phyloP scores from a whole-genome alignment of 2,329 filamentous ascomycete species.

The Immersiporthe knoxdaviesiana region DNA sequence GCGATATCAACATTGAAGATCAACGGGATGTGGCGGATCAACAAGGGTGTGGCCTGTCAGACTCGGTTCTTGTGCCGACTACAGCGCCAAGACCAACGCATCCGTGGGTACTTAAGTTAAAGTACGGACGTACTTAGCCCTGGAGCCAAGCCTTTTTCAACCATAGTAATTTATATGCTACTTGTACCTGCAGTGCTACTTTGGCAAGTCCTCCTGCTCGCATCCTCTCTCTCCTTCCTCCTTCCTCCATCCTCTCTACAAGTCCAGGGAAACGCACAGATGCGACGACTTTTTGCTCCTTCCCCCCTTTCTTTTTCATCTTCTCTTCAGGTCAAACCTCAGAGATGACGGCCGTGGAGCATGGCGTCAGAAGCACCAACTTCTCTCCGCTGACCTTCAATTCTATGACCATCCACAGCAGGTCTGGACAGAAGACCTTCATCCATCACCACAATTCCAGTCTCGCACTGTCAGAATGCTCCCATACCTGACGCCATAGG shows the following conservation, averaged over 20 bases:
- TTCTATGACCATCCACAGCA: too few species aligned
- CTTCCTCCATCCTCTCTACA: background rate
- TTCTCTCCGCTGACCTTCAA: background rate
- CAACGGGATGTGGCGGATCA: background rate
- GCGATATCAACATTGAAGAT: background rate
- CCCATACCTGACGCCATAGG: background rate
- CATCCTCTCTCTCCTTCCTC: background rate
- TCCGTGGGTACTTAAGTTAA: background rate
- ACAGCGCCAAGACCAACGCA: background rate
- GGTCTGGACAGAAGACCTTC: background rate
- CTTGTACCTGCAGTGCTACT: too few species aligned
- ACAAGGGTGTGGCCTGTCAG: conserved; percentile 1
- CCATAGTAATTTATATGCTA: background rate
- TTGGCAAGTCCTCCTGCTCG: too few species aligned
- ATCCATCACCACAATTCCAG: background rate
- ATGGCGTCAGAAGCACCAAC: background rate
- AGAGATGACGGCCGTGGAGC: background rate
- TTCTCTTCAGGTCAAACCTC: background rate
- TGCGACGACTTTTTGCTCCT: background rate
- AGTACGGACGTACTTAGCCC: too few species aligned
- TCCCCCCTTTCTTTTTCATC: background rate
- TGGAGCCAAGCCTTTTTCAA: background rate
- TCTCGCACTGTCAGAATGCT: background rate
- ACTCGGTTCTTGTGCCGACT: background rate
- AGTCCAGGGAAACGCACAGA: background rate